A percentile compares a stretch with the other conserved stretches of the same genome.
phyloP scores from a whole-genome alignment of 805 yeast genomes.

The Kazachstania kunashirensis region DNA sequence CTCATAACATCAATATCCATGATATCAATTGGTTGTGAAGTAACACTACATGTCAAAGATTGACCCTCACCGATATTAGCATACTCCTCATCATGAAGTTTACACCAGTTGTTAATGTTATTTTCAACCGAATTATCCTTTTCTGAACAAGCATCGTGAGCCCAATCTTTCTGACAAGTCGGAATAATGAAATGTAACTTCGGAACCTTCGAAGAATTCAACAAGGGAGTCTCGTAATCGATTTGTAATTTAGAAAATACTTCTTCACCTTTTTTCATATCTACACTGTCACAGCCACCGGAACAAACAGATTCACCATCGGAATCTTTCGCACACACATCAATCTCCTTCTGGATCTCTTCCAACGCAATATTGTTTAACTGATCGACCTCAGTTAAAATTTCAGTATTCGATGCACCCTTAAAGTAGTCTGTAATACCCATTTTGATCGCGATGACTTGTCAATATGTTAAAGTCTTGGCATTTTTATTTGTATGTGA shows the following conservation, averaged over 20 bases:
- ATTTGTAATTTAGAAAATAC: constrained; percentile 20
- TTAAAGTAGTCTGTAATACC: constrained; percentile 2
- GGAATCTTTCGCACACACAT: constrained; percentile 16
- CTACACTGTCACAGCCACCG: constrained; percentile 24
- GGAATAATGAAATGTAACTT: constrained; percentile 70
- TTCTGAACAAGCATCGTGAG: constrained; percentile 49
- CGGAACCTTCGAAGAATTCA: constrained; percentile 62
- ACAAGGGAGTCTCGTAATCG: constrained; percentile 37
- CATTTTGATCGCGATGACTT: constrained; percentile 1
- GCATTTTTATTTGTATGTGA: too few species aligned
- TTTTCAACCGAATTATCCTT: constrained; percentile 39
- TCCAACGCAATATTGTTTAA: constrained; percentile 5
- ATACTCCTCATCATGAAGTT: constrained; percentile 10
- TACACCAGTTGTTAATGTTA: constrained; percentile 35
- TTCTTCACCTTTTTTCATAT: constrained; percentile 19
- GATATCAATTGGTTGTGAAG: constrained; percentile 43
- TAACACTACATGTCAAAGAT: constrained; percentile 30
- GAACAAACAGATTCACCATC: constrained; percentile 13
- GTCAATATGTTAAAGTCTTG: too few species aligned
- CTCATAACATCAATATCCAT: constrained; percentile 35
- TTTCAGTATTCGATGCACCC: background rate
- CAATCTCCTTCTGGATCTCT: constrained; percentile 15
- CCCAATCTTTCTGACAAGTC: constrained; percentile 82
- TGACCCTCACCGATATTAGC: constrained; percentile 25
- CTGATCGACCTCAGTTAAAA: background rate